Conservation (phyloP, 2,329 filamentous ascomycete species). For the Fusarium nelsonii region DNA sequence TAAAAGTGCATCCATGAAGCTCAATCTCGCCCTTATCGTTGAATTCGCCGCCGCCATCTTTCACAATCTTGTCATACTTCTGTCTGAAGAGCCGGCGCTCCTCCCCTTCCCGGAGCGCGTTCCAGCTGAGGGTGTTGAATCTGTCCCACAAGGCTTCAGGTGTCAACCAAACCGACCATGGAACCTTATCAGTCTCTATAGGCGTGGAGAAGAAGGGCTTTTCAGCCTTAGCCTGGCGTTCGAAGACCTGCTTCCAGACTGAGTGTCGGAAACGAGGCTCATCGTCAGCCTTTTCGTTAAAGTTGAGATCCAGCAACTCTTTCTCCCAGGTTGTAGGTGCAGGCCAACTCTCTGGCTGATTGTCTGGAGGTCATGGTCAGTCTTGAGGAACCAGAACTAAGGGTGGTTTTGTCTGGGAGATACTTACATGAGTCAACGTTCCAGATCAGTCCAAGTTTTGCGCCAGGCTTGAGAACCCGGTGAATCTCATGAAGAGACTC, state of each 20-base stretch:
- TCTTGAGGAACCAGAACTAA: not conserved
- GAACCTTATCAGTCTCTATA: slow-evolving; percentile 63
- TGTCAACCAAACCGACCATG: slow-evolving; percentile 64
- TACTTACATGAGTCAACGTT: slow-evolving; percentile 76
- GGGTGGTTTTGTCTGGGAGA: not conserved
- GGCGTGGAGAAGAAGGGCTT: slow-evolving; percentile 70
- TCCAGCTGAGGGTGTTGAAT: slow-evolving; percentile 75
- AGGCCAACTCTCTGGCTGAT: slow-evolving; percentile 69
- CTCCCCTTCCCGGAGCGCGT: slow-evolving; percentile 68
- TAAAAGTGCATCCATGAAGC: slow-evolving; percentile 73
- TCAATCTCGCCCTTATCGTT: slow-evolving; percentile 73
- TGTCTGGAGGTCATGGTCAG: slow-evolving; percentile 62
- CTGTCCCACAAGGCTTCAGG: slow-evolving; percentile 73
- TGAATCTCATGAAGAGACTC: slow-evolving; percentile 74
- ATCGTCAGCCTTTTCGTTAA: slow-evolving; percentile 65
- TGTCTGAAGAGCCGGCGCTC: slow-evolving; percentile 62
- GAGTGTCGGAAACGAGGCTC: slow-evolving; percentile 74
- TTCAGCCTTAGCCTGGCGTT: slow-evolving; percentile 64
- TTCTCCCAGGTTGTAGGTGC: slow-evolving; percentile 72
- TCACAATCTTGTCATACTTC: slow-evolving; percentile 67
- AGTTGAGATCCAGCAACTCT: slow-evolving; percentile 69
- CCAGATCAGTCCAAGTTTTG: slow-evolving; percentile 76
- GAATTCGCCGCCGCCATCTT: slow-evolving; percentile 64
- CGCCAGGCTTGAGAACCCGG: slow-evolving; percentile 71
- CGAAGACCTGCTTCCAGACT: slow-evolving; percentile 74